Evolutionary conservation across 208 protist species (phyloP), one percentile per base, ranked within the genome.

Genomic region (Acanthamoeba lenticulata): DNA sequence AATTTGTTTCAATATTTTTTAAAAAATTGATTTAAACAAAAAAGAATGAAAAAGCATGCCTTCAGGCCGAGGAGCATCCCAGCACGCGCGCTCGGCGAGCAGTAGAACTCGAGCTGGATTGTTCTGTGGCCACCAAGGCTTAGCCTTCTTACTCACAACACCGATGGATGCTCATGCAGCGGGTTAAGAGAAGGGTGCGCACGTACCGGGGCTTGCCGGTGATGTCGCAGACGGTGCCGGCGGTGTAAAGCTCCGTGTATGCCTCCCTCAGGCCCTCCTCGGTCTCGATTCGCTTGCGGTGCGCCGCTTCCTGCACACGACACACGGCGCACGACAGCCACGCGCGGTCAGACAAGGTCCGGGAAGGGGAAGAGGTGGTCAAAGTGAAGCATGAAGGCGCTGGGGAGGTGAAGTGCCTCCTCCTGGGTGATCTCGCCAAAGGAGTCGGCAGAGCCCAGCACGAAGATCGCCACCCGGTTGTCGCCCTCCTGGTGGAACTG

Each of bases 401-500:
- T 11, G 21, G n/a, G n/a, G n/a, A 13, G 65, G 65, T 29, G 9
- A 42, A 40, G 1, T 1, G 5, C 65, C 29, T 40, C 29, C 65
- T 9, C n/a, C 65, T 36, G 9, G 32, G 65, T 40, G 13, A 5
- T 36, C 67, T 77, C 38, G n/a, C n/a, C 52, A 19, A 19, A 19
- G 13, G 40, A 21, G 15, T 13, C 15, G 17, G 44, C 74, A 13
- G 11, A 40, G 19, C 83, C 83, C 5, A 90, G 55, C n/a, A 57
- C 27, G 36, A 90, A 90, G 34, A 21, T 32, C 15, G 83, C 83
- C 24, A 55, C 27, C n/a, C 42, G 0, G 6, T 17, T n/a, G 9
- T 86, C 77, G 11, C 52, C 49, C 83, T 90, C 49, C 15, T 60
- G 36, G n/a, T 90, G 83, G n/a, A 67, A 90, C 83, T 90, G 83